Base-by-base conservation (phyloP, 148 eudicot genomes). In the Vaccinium darrowii region DNA sequence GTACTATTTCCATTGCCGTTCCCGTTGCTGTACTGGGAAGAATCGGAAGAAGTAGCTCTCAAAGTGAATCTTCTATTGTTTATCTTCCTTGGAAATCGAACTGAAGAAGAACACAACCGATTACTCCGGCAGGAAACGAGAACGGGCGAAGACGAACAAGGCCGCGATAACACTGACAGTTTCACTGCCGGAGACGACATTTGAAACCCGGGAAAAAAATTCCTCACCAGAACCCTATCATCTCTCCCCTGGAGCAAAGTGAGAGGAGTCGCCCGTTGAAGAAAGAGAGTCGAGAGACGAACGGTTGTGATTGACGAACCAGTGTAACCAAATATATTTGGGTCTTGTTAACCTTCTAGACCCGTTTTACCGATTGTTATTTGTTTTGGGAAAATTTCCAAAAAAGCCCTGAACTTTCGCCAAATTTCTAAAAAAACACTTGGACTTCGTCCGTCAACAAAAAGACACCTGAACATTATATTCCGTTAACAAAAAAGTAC, bases 141-240 rank as follows among this genome's bases (percentile, higher is more conserved):
- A 74, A 80, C 21, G 3, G 43, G 69, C 30, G 76, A 80, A 19
- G 67, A 69, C 25, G 33, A 56, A 33, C 75, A 16, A 23, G 81
- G 36, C 25, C 11, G 78, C 9, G 78, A 74, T 2, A 69, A 12
- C 3, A 81, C 8, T 52, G 82, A 84, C 10, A 83, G 77, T 43
- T 80, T 88, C 43, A 85, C 71, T 65, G 84, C 83, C 79, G 76
- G 76, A 47, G 62, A 88, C 39, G 84, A 83, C 90, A 88, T 88
- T 80, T 83, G 43, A 7, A 65, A 78, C 33, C 51, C 27, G 3
- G 1, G 2, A 7, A 2, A 3, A 5, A 2, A 39, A 25, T 27
- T 30, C 7, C 58, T 50, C 52, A 23, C 81, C 82, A 82, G 72
- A 83, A 72, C 83, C 88, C 85, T 79, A 83, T 27, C 57, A 30